These are phyloP conservation scores for Diaporthe velutina DNA, from an alignment of 2,329 filamentous ascomycete species.

Conservation along the genomic window DNA sequence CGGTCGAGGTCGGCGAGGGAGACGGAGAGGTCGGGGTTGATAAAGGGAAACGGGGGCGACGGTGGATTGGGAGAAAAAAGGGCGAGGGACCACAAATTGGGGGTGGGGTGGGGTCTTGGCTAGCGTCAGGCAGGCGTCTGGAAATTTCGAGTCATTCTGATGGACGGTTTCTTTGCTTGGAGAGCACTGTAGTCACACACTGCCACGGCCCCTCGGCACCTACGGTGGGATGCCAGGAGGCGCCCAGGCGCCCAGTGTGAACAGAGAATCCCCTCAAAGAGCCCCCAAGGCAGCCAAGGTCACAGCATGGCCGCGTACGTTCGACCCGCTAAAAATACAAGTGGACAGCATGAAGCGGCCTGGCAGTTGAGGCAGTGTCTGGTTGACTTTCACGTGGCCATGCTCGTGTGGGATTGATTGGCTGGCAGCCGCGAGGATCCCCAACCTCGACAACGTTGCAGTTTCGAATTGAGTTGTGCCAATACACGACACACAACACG, in stretches of 20 bases:
- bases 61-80: background rate
- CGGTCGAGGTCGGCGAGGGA: conserved; percentile 18
- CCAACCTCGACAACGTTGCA: background rate
- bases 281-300: conserved; percentile 5
- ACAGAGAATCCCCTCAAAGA: background rate
- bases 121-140: conserved; percentile 26
- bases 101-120: conserved; percentile 12
- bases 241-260: background rate
- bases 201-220: background rate
- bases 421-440: conserved; percentile 5
- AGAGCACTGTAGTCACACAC: background rate
- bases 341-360: background rate
- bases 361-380: conserved; percentile 2
- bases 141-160: conserved; percentile 34
- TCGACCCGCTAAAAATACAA: conserved; percentile 15
- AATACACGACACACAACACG: background rate
- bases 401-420: conserved; percentile 13
- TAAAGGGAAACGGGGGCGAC: conserved; percentile 8
- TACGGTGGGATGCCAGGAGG: background rate
- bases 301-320: conserved; percentile 1
- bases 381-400: conserved; percentile 13
- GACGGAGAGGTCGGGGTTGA: conserved; percentile 27
- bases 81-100: conserved; percentile 9
- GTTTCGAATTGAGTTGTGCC: conserved; percentile 18
- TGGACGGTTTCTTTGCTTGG: background rate